phyloP scores from a whole-genome alignment of 2,329 filamentous ascomycete genomes.

The Leptographium wingfieldii region DNA sequence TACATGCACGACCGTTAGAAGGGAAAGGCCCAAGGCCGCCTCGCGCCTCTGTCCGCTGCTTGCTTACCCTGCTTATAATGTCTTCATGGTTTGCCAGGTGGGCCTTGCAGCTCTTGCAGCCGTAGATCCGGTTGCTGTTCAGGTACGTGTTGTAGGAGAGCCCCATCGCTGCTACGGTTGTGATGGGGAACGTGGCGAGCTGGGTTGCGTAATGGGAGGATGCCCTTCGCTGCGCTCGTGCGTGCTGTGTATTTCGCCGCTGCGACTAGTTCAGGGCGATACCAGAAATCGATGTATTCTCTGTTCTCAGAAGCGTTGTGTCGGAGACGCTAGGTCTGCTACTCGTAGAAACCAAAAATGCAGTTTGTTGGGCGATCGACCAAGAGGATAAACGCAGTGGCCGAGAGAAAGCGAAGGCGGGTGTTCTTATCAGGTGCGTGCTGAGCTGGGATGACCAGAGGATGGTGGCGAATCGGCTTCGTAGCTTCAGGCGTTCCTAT shows the following conservation, averaged over 20 bases:
- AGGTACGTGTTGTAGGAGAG: slow-evolving; percentile 88
- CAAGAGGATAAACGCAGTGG: neutral
- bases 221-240: too few species aligned
- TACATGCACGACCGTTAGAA: slow-evolving; percentile 23
- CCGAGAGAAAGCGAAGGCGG: neutral
- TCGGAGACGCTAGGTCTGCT: too few species aligned
- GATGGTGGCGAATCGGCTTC: neutral
- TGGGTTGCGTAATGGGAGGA: neutral
- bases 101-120: slow-evolving; percentile 89
- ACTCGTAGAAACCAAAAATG: too few species aligned
- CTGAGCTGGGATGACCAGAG: neutral
- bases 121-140: slow-evolving; percentile 75
- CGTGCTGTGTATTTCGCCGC: too few species aligned
- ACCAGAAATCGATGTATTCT: too few species aligned
- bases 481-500: neutral
- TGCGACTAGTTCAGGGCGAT: too few species aligned
- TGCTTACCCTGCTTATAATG: slow-evolving; percentile 73
- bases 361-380: too few species aligned
- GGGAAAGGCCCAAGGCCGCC: too few species aligned
- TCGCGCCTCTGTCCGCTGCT: too few species aligned
- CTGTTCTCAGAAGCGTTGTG: too few species aligned
- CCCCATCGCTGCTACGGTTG: slow-evolving; percentile 47
- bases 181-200: neutral
- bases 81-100: slow-evolving; percentile 92
- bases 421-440: neutral